phyloP scores from a whole-genome alignment of 768 basidiomycete species.

The Lactarius sp. region DNA sequence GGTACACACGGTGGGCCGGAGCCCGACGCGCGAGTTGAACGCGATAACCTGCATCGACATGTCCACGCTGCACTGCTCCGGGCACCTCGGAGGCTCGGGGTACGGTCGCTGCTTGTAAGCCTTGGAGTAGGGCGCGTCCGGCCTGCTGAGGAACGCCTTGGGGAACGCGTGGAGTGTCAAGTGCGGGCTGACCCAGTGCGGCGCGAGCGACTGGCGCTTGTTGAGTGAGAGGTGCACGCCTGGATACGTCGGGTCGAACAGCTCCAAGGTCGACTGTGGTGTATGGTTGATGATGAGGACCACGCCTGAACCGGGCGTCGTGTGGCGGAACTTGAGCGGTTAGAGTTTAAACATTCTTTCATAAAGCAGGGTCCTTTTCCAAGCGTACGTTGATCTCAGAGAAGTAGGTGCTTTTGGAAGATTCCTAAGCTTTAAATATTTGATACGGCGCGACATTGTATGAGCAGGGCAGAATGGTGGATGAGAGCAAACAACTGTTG shows the following conservation, averaged over 20 bases:
- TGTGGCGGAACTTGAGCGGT: conserved; percentile 12
- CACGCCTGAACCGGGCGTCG: conserved; percentile 16
- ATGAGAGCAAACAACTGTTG: too few species aligned
- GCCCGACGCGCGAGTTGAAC: not conserved
- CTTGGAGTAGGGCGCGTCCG: not conserved
- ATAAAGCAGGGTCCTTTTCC: not conserved
- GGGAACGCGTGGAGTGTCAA: conserved; percentile 14
- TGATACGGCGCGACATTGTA: conserved; percentile 15
- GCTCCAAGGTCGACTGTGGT: not conserved
- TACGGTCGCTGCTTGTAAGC: conserved; percentile 1
- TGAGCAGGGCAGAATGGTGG: not conserved
- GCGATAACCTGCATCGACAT: conserved; percentile 4
- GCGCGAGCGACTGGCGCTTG: not conserved
- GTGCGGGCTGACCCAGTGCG: not conserved
- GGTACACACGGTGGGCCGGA: not conserved
- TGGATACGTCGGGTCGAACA: conserved; percentile 13
- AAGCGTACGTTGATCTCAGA: conserved; percentile 15
- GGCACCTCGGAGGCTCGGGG: not conserved
- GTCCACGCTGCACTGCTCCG: conserved; percentile 4
- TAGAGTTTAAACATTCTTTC: not conserved
- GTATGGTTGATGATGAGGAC: conserved; percentile 1
- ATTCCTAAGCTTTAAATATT: conserved; percentile 1
- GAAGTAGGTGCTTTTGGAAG: conserved; percentile 8
- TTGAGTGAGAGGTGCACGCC: conserved; percentile 4
- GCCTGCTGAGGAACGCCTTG: conserved; percentile 17